Percentiles rank a stretch among this genome's conserved stretches.
phyloP scores from a whole-genome alignment of 169 alveolate genomes.

The Condylostoma magnum region DNA sequence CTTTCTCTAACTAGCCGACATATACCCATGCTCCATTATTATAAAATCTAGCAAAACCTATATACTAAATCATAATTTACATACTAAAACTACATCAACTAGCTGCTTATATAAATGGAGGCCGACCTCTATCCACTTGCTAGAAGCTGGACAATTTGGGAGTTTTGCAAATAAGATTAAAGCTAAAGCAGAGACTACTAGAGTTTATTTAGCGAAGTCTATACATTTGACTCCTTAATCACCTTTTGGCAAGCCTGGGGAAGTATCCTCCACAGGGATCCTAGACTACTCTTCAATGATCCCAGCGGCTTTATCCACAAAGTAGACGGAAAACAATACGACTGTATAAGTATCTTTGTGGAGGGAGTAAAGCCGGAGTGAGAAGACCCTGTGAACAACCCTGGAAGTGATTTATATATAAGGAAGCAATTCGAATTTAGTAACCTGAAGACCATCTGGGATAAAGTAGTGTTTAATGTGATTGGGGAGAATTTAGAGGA shows the following conservation, averaged over 20 bases:
- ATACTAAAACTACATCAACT: too few species aligned
- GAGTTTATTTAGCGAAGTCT: background rate
- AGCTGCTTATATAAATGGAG: too few species aligned
- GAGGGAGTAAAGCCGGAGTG: background rate
- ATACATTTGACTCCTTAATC: background rate
- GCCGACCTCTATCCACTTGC: constrained; percentile 21
- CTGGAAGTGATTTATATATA: background rate
- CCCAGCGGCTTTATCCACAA: too few species aligned
- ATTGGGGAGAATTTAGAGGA: constrained; percentile 27
- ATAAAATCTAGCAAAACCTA: too few species aligned
- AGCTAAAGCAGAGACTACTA: background rate
- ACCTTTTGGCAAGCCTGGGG: constrained; percentile 26
- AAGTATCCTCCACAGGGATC: constrained; percentile 23
- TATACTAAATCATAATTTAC: too few species aligned
- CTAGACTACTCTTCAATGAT: too few species aligned
- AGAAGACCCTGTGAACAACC: constrained; percentile 11
- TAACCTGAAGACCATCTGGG: background rate
- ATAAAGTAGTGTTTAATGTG: background rate
- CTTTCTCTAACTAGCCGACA: too few species aligned
- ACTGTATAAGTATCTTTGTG: constrained; percentile 6
- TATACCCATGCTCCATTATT: too few species aligned
- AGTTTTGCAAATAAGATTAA: background rate
- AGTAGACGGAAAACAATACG: too few species aligned
- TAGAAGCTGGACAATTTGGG: constrained; percentile 21
- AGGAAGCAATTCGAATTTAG: background rate